Percentiles rank a stretch among this genome's conserved stretches.
Evolutionary conservation across 2,329 filamentous ascomycete species (phyloP).

Genomic region (Orbilia blumenaviensis): DNA sequence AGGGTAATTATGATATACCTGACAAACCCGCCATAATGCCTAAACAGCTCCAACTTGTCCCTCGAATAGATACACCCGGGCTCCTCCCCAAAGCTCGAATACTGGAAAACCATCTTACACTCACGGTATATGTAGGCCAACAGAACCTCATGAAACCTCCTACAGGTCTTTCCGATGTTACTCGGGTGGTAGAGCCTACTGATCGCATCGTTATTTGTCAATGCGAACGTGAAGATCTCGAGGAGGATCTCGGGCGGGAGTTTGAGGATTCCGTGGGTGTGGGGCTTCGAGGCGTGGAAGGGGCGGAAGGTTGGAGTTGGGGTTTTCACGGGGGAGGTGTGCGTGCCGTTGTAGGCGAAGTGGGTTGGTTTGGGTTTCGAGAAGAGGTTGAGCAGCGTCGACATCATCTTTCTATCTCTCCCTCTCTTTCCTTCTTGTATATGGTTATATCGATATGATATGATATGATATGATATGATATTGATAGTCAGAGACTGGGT

Average conservation of each 20-base stretch:
- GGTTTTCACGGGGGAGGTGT: background rate
- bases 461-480: no score
- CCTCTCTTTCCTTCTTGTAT: no score
- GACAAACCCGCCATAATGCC: conserved; percentile 1
- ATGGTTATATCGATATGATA: no score
- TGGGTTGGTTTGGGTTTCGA: background rate
- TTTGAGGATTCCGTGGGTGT: background rate
- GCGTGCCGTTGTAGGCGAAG: background rate
- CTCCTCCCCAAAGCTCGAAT: background rate
- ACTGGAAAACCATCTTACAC: conserved; percentile 22
- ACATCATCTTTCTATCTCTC: no score
- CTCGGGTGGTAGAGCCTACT: background rate
- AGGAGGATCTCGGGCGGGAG: background rate
- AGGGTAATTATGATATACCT: background rate
- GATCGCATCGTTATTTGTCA: background rate
- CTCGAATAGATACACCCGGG: conserved; percentile 21
- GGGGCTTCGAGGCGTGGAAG: background rate
- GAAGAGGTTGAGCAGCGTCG: no score
- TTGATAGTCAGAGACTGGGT: no score
- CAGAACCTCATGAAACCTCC: conserved; percentile 18
- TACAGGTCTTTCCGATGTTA: background rate
- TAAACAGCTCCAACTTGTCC: conserved; percentile 32
- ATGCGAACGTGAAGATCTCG: background rate
- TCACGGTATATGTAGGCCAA: conserved; percentile 23
- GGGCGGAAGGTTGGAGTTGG: background rate